Base-by-base conservation (phyloP, 345 rosid species). In the Rhodamnia argentea region DNA sequence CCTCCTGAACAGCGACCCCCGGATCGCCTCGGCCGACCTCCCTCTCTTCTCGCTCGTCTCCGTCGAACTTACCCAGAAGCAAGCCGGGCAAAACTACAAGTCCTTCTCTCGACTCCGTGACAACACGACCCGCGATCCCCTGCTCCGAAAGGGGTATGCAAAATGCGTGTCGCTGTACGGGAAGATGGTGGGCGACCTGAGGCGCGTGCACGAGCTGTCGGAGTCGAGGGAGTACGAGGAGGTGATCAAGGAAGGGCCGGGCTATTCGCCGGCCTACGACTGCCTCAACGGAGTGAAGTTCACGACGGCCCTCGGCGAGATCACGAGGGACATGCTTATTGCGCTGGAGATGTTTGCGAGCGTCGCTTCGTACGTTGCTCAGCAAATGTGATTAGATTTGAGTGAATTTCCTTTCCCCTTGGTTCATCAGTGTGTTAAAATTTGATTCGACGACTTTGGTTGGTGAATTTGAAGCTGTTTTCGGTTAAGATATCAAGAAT, bases 311-410 rank as follows among this genome's bases (percentile, higher is more conserved):
- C 88, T 90, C 1, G 83, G 84, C 42, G 64, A 52, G 20, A 62
- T 70, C 81, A 85, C 90, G 37, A 85, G 57, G 70, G 89, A 90
- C 75, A 90, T 85, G 91, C 88, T 90, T 62, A 88, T 88, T 18
- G 86, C 83, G 22, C 76, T 84, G 52, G 60, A 88, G 54, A 87
- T 86, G 82, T 86, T 88, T 10, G 9, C 52, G n/a, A 55, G 75
- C 62, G 87, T 84, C 60, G 86, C 86, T 29, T n/a, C 82, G 18
- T 90, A 57, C 22, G 87, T 88, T 4, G 86, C 86, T 18, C 82
- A 52, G 47, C 78, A 70, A 23, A 32, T 70, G 23, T 44, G 47
- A 70, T 18, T 5, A 22, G 24, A 0, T 70, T 40, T 0, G 47
- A 2, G 22, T 4, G 2, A 15, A 62, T 2, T 62, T 15, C 11